Evolutionary conservation across 257 asterid species (phyloP), one percentile per base, ranked within the genome.

Genomic region (Fraxinus americana): DNA sequence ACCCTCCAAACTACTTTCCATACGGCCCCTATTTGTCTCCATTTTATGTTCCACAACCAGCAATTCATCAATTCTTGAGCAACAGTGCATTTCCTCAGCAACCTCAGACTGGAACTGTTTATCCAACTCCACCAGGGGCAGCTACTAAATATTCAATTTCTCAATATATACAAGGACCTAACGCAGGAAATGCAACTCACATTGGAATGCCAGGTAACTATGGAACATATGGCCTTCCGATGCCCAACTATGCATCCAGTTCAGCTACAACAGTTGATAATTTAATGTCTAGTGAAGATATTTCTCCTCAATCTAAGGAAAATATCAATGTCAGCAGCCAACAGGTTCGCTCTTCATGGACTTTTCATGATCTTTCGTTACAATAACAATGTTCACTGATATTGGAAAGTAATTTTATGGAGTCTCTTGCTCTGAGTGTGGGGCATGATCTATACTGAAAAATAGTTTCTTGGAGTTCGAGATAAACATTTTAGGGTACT

Each of bases 11-110:
- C 81, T 94, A 86, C 85, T 73, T 90, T 21, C 97, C 97, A 67
- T 92, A 94, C 35, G 89, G 91, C 69, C 98, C 86, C 79, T 94
- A 94, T 85, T 87, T 90, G 77, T 81, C 97, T 72, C 98, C 98
- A 45, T 83, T 82, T 82, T 91, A 87, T 78, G 86, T 88, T 80
- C 95, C 92, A 25, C 97, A 92, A 6, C 91, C 92, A 3, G 78
- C 94, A 57, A 85, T 94, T 78, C 98, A 91, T 86, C 98, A 90
- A 79, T 92, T 87, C 83, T 78, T 92, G 73, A 84, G 90, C 89
- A 91, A 85, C 71, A 95, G 98, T 39, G 87, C 88, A 29, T 94
- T 89, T 84, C 93, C 96, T 52, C 98, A 91, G 91, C 97, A 90
- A 82, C 94, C 97, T 79, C 98, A 87, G 86, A 78, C 92, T 77